A percentile compares a stretch with the other conserved stretches of the same genome.
Conservation (phyloP, 352 stramenopile genomes). For the Globisporangium solare region DNA sequence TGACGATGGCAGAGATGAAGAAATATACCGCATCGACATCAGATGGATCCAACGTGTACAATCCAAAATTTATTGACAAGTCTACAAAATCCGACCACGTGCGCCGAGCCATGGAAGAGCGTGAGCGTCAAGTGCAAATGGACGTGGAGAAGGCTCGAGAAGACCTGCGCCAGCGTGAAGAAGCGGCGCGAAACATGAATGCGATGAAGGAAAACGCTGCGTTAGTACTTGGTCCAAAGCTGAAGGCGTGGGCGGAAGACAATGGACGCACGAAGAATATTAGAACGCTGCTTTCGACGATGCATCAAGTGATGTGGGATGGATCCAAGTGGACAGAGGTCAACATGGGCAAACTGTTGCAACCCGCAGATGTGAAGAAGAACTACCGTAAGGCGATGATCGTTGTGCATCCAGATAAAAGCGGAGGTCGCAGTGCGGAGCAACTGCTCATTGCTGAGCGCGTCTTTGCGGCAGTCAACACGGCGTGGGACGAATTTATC, state of each 20-base stretch:
- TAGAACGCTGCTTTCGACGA: constrained; percentile 86
- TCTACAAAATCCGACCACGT: constrained; percentile 74
- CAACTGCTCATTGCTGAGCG: constrained; percentile 88
- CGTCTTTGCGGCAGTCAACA: constrained; percentile 89
- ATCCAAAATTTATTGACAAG: constrained; percentile 80
- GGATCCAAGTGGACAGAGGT: constrained; percentile 84
- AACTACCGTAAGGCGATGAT: constrained; percentile 91
- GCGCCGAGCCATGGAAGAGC: constrained; percentile 80
- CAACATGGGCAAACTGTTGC: constrained; percentile 90
- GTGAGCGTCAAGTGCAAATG: constrained; percentile 61
- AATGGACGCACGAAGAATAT: constrained; percentile 90
- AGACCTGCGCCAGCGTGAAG: constrained; percentile 64
- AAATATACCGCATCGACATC: constrained; percentile 53
- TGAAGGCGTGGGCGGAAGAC: constrained; percentile 82
- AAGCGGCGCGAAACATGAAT: constrained; percentile 45
- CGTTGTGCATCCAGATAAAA: constrained; percentile 90
- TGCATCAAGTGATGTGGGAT: constrained; percentile 91
- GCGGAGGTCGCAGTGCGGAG: constrained; percentile 76
- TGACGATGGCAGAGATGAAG: constrained; percentile 83
- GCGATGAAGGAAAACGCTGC: constrained; percentile 66
- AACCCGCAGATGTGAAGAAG: constrained; percentile 89
- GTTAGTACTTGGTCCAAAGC: constrained; percentile 51
- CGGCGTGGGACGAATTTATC: constrained; percentile 85
- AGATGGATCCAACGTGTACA: constrained; percentile 84
- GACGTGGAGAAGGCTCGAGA: constrained; percentile 75